Evolutionary conservation across 2,329 filamentous ascomycete genomes (phyloP).

Genomic region (Phialemoniopsis sp.): DNA sequence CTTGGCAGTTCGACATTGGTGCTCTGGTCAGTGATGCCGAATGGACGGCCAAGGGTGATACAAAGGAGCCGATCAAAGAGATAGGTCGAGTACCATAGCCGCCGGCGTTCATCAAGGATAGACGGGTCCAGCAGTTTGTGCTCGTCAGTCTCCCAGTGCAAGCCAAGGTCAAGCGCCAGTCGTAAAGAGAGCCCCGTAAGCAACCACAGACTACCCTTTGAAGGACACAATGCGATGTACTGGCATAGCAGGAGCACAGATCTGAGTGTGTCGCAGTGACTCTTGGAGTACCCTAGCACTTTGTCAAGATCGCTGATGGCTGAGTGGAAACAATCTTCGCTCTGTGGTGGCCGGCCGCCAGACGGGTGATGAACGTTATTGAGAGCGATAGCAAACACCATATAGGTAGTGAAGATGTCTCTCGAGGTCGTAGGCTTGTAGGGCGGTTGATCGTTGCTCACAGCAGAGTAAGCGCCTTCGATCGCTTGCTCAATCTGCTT

Average conservation of each 20-base stretch:
- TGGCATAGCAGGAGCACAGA: conserved; percentile 22
- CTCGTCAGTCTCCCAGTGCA: conserved; percentile 23
- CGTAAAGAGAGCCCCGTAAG: conserved; percentile 23
- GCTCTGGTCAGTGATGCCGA: conserved; percentile 21
- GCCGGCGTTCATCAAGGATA: conserved; percentile 18
- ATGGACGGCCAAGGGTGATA: conserved; percentile 21
- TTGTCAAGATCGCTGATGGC: conserved; percentile 21
- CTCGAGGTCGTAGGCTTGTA: conserved; percentile 10
- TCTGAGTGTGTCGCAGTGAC: conserved; percentile 22
- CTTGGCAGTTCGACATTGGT: conserved; percentile 14
- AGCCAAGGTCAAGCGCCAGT: conserved; percentile 22
- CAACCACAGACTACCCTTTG: conserved; percentile 24
- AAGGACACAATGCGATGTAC: conserved; percentile 22
- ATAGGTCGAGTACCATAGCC: conserved; percentile 19
- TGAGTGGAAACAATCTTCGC: conserved; percentile 26
- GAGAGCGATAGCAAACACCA: conserved; percentile 25
- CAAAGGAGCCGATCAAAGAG: conserved; percentile 19
- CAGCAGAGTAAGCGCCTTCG: conserved; percentile 16
- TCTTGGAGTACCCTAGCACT: conserved; percentile 20
- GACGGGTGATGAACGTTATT: conserved; percentile 16
- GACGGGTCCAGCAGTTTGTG: conserved; percentile 11
- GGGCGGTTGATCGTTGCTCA: conserved; percentile 4
- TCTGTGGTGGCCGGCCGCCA: conserved; percentile 17
- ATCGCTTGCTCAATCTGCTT: conserved; percentile 17
- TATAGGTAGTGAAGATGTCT: conserved; percentile 23